Conservation (phyloP, 2,329 filamentous ascomycete genomes). For the Claviceps sp. region DNA sequence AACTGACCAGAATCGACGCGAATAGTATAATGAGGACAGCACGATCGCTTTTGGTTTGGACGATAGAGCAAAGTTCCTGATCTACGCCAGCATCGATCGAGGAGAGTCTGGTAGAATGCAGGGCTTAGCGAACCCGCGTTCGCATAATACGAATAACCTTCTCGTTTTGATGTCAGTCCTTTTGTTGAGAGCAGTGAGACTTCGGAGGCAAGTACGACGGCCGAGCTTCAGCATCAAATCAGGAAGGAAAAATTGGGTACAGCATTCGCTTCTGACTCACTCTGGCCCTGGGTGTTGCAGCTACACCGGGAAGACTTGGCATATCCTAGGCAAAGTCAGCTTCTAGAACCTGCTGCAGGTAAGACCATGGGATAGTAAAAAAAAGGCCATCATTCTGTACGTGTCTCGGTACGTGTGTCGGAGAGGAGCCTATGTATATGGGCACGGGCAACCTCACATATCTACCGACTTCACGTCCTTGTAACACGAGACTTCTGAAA, state of each 20-base stretch:
- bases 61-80: slow-evolving; percentile 62
- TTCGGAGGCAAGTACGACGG: background rate
- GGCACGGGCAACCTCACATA: background rate
- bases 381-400: background rate
- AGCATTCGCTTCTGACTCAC: slow-evolving; percentile 34
- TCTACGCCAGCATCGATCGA: slow-evolving; percentile 67
- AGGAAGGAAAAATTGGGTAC: background rate
- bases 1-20: slow-evolving; percentile 54
- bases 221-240: background rate
- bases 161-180: slow-evolving; percentile 13
- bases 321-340: slow-evolving; percentile 26
- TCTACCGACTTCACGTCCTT: background rate
- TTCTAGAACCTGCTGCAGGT: slow-evolving; percentile 4
- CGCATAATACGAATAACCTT: slow-evolving; percentile 64
- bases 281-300: slow-evolving; percentile 32
- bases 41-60: slow-evolving; percentile 64
- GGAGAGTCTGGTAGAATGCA: slow-evolving; percentile 54
- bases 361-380: background rate
- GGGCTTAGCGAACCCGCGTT: slow-evolving; percentile 46
- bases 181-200: slow-evolving; percentile 8
- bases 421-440: background rate
- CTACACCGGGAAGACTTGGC: slow-evolving; percentile 39
- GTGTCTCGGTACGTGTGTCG: background rate
- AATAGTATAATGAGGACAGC: slow-evolving; percentile 85
- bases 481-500: background rate